Evolutionary conservation across 2,329 filamentous ascomycete species (phyloP).

Genomic region (Colletotrichum camelliae): DNA sequence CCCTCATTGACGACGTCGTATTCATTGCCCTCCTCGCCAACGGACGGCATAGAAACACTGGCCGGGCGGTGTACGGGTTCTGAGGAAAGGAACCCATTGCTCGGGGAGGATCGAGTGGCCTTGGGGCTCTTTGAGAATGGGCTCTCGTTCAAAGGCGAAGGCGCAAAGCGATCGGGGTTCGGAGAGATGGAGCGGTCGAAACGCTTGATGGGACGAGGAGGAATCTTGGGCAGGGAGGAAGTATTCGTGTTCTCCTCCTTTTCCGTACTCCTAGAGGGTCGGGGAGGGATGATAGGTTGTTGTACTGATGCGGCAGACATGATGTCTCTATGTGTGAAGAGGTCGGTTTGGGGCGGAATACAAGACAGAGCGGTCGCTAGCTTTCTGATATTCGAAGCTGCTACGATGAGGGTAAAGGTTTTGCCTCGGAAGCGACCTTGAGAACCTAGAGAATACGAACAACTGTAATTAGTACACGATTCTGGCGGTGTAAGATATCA

Average conservation of each 20-base stretch:
- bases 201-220: constrained; percentile 77
- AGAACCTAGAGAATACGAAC: background rate
- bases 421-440: background rate
- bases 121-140: constrained; percentile 56
- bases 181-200: constrained; percentile 80
- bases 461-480: background rate
- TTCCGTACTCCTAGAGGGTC: constrained; percentile 57
- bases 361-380: background rate
- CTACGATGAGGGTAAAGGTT: background rate
- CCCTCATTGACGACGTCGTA: constrained; percentile 71
- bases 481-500: constrained; percentile 15
- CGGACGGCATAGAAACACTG: constrained; percentile 81
- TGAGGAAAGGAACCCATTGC: constrained; percentile 34
- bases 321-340: constrained; percentile 26
- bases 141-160: constrained; percentile 82
- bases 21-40: constrained; percentile 90
- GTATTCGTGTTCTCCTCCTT: constrained; percentile 39
- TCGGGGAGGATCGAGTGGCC: constrained; percentile 38
- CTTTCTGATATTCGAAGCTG: background rate
- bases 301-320: constrained; percentile 60
- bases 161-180: constrained; percentile 78
- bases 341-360: constrained; percentile 4
- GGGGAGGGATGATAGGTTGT: constrained; percentile 61
- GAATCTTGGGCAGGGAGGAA: constrained; percentile 68
- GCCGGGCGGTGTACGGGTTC: constrained; percentile 65